Percentiles rank a stretch among this genome's conserved stretches.
Conservation (phyloP, 352 stramenopile species). For the Phytophthora litchii region DNA sequence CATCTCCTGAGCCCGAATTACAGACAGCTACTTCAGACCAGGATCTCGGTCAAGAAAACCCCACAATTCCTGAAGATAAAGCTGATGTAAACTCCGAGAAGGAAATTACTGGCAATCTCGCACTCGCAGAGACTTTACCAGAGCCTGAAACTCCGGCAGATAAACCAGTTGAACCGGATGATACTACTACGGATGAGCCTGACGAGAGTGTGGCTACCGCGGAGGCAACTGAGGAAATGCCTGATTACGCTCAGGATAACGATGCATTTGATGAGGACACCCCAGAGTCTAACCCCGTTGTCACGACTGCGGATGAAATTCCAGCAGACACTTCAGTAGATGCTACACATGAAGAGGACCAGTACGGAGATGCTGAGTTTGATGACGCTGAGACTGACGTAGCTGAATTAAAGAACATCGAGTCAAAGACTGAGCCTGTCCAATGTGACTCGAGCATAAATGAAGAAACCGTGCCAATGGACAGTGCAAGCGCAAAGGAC, state of each 20-base stretch:
- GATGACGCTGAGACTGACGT: conserved; percentile 19
- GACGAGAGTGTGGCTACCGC: background rate
- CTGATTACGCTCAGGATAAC: conserved; percentile 2
- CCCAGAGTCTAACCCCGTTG: conserved; percentile 1
- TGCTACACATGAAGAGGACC: conserved; percentile 8
- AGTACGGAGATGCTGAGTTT: conserved; percentile 29
- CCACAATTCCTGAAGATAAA: conserved; percentile 2
- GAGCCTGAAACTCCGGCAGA: background rate
- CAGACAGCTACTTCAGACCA: background rate
- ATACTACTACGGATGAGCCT: conserved; percentile 1
- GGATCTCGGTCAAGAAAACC: background rate
- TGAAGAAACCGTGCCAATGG: background rate
- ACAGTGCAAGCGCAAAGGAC: background rate
- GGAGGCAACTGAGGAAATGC: conserved; percentile 1
- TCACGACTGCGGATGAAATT: background rate
- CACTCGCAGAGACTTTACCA: background rate
- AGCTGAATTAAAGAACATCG: background rate
- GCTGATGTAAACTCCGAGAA: background rate
- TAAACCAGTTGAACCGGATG: background rate
- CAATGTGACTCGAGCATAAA: background rate
- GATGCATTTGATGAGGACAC: conserved; percentile 9
- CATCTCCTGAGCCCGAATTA: conserved; percentile 3
- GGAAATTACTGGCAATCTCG: background rate
- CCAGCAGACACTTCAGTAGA: conserved; percentile 3
- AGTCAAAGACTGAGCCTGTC: background rate